Base-by-base conservation (phyloP, 1,284 basidiomycete species). In the Moesziomyces antarcticus region DNA sequence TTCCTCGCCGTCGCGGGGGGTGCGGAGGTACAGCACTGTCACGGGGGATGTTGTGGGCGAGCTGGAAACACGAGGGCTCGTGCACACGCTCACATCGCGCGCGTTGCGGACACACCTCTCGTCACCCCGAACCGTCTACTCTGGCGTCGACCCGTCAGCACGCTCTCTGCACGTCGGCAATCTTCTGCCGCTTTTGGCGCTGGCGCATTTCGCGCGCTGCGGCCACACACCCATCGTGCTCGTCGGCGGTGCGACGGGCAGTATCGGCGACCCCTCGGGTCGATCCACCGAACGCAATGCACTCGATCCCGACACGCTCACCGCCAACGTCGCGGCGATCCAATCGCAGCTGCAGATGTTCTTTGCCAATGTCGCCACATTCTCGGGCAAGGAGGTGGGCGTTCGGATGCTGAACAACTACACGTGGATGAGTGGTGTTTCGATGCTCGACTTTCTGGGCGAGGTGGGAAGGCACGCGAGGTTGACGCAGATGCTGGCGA, bases 201-300 rank as follows among this genome's bases (percentile, higher is more conserved):
- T 98, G 48, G 86, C 96, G 22, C 95, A 97, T 81, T 96, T 98
- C 83, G 91, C 92, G 42, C 80, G 92, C 20, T 88, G 88, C 33
- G 93, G 94, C 0, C 94, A 99, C 84, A 87, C n/a, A 0, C 52
- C 70, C 2, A 63, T 73, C 35, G 56, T 73, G 2, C 54, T 73
- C 18, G 61, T 97, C 82, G 96, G 96, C 37, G 95, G 95, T 0
- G 96, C 94, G 1, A 98, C 97, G 0, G 97, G 94, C 3, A 89
- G 91, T n/a, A 92, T 99, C 35, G 97, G 97, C 8, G 97, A 99
- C 82, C 97, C 97, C 2, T 94, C 93, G 0, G 97, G 97, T 1
- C 88, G 95, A 30, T 88, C 88, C 2, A 90, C 90, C 0, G 97
- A 97, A 84, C 90, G 97, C 18, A 89, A 90, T 56, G 87, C 90